These are phyloP conservation scores for Phytophthora syringae DNA, from an alignment of 352 stramenopile species.

Conservation along the genomic window DNA sequence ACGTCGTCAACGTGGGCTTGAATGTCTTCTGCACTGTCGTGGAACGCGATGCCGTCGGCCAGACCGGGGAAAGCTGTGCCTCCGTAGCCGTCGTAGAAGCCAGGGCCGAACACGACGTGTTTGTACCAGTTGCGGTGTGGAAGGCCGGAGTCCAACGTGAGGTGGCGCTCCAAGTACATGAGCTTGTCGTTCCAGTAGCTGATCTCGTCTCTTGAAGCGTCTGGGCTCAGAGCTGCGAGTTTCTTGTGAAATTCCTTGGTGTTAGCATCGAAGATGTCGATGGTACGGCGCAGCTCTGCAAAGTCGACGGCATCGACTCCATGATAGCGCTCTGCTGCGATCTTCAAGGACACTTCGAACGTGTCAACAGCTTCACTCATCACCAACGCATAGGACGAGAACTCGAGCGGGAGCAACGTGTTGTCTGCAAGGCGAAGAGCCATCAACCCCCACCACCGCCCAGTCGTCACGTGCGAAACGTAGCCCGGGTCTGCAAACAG, in stretches of 20 bases:
- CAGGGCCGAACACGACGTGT: constrained; percentile 66
- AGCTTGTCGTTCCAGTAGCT: constrained; percentile 57
- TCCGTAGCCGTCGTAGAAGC: constrained; percentile 61
- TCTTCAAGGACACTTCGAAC: constrained; percentile 26
- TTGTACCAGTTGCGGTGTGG: constrained; percentile 66
- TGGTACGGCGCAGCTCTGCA: constrained; percentile 32
- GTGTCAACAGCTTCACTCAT: constrained; percentile 49
- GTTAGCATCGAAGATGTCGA: constrained; percentile 43
- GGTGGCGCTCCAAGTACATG: constrained; percentile 53
- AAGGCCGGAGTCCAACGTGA: constrained; percentile 45
- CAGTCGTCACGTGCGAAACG: constrained; percentile 46
- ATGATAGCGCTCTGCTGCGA: constrained; percentile 16
- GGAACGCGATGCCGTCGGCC: constrained; percentile 52
- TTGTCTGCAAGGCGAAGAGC: constrained; percentile 57
- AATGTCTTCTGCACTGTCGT: constrained; percentile 39
- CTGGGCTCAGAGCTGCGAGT: constrained; percentile 3
- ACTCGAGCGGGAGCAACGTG: constrained; percentile 62
- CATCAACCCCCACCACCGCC: constrained; percentile 60
- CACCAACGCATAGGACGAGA: constrained; percentile 55
- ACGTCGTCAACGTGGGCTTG: constrained; percentile 59
- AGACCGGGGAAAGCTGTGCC: constrained; percentile 61
- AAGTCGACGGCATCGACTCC: constrained; percentile 37
- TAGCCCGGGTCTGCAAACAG: constrained; percentile 59
- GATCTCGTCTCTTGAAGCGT: constrained; percentile 4
- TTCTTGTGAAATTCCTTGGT: constrained; percentile 35